Conservation (phyloP, 768 basidiomycete genomes). For the Chalciporus piperatus region DNA sequence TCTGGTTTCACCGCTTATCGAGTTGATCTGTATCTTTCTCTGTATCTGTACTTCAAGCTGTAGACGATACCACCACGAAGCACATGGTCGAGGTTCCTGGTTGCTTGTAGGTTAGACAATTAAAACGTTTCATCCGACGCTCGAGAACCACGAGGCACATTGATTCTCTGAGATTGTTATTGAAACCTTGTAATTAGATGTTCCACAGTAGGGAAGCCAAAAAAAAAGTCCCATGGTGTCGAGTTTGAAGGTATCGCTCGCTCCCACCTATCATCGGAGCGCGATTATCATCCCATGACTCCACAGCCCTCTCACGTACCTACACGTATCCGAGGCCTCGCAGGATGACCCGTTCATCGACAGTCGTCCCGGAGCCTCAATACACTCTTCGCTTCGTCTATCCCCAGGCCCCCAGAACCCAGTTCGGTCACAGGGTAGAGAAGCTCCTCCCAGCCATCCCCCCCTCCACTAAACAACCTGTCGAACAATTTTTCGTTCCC, state of each 20-base stretch:
- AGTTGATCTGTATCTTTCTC: slow-evolving; percentile 1
- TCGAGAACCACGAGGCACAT: neutral
- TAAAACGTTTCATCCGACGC: neutral
- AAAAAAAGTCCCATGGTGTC: neutral
- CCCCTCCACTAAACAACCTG: slow-evolving; percentile 14
- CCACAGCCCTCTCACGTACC: neutral
- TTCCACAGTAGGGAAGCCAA: neutral
- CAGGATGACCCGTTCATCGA: slow-evolving; percentile 4
- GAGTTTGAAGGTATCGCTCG: neutral
- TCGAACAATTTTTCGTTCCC: slow-evolving; percentile 31
- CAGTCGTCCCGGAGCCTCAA: slow-evolving; percentile 47
- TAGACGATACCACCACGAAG: neutral
- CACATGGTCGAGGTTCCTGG: neutral
- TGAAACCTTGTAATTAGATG: neutral
- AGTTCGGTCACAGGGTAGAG: slow-evolving; percentile 45
- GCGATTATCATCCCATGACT: neutral
- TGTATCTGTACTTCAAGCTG: slow-evolving; percentile 1
- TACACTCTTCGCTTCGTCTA: slow-evolving; percentile 59
- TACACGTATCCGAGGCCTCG: neutral
- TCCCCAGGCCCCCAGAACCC: slow-evolving; percentile 58
- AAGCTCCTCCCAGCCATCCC: slow-evolving; percentile 50
- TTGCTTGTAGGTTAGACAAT: neutral
- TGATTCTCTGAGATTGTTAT: too few relatives aligned
- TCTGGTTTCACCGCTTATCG: slow-evolving; percentile 3
- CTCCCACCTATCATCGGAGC: too few relatives aligned